A percentile compares a stretch with the other conserved stretches of the same genome.
These are phyloP conservation scores for Pseudozyma sp. DNA, from an alignment of 1,284 basidiomycete species.

Conservation along the genomic window DNA sequence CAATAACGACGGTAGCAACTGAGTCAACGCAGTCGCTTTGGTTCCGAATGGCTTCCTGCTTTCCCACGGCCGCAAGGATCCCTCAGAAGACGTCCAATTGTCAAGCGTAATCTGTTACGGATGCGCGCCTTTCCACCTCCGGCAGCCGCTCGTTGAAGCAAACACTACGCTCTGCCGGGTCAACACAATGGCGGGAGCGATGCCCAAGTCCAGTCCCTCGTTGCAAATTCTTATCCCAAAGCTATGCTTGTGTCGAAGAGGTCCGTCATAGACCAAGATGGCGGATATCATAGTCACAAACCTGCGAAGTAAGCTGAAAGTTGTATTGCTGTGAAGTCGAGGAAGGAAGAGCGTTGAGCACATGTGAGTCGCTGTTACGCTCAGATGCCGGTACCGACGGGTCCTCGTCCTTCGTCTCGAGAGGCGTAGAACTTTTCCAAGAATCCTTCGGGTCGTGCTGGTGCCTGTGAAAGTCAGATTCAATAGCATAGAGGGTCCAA, in stretches of 20 bases:
- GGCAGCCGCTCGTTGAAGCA: not conserved
- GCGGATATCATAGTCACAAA: not conserved
- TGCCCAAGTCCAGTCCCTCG: too few relatives aligned
- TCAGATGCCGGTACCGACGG: constrained; percentile 49
- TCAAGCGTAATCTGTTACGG: too few relatives aligned
- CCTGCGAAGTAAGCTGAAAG: constrained; percentile 3
- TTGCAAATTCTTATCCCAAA: too few relatives aligned
- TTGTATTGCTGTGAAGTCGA: constrained; percentile 25
- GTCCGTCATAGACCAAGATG: not conserved
- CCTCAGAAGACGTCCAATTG: too few relatives aligned
- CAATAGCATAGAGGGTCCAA: not conserved
- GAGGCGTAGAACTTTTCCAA: constrained; percentile 83
- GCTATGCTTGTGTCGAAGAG: too few relatives aligned
- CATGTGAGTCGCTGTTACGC: not conserved
- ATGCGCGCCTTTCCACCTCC: too few relatives aligned
- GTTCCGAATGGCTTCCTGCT: not conserved
- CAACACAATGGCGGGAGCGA: too few relatives aligned
- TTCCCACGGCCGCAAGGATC: not conserved
- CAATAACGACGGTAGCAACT: too few relatives aligned
- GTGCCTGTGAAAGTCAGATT: constrained; percentile 19
- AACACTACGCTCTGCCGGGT: not conserved
- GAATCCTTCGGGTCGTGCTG: constrained; percentile 75
- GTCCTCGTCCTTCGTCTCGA: constrained; percentile 65
- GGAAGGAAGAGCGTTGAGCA: constrained; percentile 5
- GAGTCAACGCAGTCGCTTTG: not conserved